Conservation (phyloP, 2,329 filamentous ascomycete genomes). For the Westerdykella sp. region DNA sequence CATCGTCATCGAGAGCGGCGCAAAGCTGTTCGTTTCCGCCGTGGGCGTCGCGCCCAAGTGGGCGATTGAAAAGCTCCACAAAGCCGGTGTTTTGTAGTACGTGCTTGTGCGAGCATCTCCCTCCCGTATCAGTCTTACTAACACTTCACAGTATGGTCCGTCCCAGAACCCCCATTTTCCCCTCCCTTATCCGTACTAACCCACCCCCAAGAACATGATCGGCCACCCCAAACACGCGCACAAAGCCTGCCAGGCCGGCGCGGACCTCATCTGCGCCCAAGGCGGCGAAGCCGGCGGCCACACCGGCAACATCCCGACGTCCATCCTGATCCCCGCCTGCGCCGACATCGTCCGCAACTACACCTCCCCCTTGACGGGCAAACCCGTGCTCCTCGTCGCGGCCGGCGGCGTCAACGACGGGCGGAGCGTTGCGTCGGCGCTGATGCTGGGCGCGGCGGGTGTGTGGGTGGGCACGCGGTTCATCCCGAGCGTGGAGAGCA, state of each 20-base stretch:
- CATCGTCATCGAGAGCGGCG: slow-evolving; percentile 29
- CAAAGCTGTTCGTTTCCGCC: slow-evolving; percentile 32
- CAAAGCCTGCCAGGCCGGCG: slow-evolving; percentile 23
- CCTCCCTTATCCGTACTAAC: background rate
- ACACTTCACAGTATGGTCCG: background rate
- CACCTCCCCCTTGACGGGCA: slow-evolving; percentile 16
- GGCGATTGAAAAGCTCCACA: slow-evolving; percentile 29
- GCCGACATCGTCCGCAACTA: slow-evolving; percentile 23
- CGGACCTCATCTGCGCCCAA: slow-evolving; percentile 25
- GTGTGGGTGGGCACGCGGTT: slow-evolving; percentile 28
- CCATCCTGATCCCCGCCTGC: slow-evolving; percentile 23
- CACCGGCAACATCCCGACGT: slow-evolving; percentile 26
- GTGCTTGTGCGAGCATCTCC: background rate
- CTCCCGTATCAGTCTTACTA: background rate
- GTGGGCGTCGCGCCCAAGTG: slow-evolving; percentile 28
- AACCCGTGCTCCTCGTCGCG: slow-evolving; percentile 17
- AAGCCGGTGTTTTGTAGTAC: slow-evolving; percentile 11
- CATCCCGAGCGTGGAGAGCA: slow-evolving; percentile 15
- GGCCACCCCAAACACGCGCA: slow-evolving; percentile 26
- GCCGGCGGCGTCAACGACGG: slow-evolving; percentile 25
- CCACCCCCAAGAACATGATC: slow-evolving; percentile 14
- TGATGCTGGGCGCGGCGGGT: slow-evolving; percentile 23
- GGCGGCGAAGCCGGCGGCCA: slow-evolving; percentile 27
- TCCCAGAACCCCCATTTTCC: background rate
- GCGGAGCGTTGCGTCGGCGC: slow-evolving; percentile 17